Percentiles rank a stretch among this genome's conserved stretches.
Conservation (phyloP, 2,329 filamentous ascomycete species). For the Claviceps fusiformis region DNA sequence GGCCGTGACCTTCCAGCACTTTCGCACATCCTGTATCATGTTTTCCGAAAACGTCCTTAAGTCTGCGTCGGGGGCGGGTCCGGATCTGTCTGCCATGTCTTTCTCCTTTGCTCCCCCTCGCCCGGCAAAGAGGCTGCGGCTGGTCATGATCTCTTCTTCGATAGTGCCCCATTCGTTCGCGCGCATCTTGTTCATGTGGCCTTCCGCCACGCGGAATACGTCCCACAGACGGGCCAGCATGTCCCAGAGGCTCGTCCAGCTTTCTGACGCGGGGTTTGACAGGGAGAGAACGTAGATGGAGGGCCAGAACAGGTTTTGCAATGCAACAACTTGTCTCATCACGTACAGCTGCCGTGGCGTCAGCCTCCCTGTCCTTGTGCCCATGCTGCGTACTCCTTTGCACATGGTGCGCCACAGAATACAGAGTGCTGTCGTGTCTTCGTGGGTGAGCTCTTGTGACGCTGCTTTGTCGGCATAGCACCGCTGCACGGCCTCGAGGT, state of each 20-base stretch:
- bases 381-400: constrained; percentile 15
- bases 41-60: constrained; percentile 26
- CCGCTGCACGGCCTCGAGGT: constrained; percentile 28
- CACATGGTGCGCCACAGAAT: constrained; percentile 19
- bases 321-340: constrained; percentile 14
- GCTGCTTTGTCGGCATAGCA: constrained; percentile 21
- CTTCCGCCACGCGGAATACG: constrained; percentile 10
- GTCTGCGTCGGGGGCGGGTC: constrained; percentile 12
- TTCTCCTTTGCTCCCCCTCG: constrained; percentile 1
- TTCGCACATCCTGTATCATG: constrained; percentile 30
- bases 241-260: constrained; percentile 11
- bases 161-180: constrained; percentile 7
- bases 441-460: constrained; percentile 23
- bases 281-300: constrained; percentile 12
- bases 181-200: constrained; percentile 7
- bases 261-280: constrained; percentile 1
- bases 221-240: constrained; percentile 8
- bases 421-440: constrained; percentile 19
- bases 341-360: constrained; percentile 15
- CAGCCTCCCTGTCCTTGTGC: constrained; percentile 8
- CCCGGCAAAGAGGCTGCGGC: constrained; percentile 12
- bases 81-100: background rate
- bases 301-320: constrained; percentile 19
- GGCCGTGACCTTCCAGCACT: constrained; percentile 27
- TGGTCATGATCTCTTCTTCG: constrained; percentile 5